A percentile compares a stretch with the other conserved stretches of the same genome.
phyloP scores from a whole-genome alignment of 441 rosid genomes.

The Eutrema salsugineum region DNA sequence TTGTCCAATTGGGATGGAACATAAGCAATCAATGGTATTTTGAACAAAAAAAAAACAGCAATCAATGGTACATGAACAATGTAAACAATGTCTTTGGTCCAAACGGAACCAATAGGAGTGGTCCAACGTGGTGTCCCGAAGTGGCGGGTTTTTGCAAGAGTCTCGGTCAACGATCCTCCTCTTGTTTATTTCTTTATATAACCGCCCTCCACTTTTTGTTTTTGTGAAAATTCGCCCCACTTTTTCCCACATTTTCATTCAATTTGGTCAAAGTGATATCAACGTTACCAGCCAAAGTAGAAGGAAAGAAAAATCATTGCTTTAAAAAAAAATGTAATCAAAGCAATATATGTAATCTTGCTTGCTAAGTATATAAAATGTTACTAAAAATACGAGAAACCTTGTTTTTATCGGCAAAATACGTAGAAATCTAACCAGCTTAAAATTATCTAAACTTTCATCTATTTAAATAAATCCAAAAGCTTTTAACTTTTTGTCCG shows the following conservation, averaged over 20 bases:
- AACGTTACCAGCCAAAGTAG: background rate
- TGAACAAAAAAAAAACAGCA: no score
- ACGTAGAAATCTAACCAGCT: no score
- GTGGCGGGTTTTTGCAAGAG: background rate
- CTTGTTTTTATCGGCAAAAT: no score
- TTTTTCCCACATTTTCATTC: background rate
- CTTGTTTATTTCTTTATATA: background rate
- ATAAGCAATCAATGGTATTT: background rate
- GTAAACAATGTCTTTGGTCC: background rate
- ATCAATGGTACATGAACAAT: no score
- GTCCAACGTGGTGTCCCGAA: constrained; percentile 17
- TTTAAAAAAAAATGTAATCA: no score
- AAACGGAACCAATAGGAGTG: constrained; percentile 3
- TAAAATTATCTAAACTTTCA: background rate
- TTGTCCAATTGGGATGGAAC: background rate
- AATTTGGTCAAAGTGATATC: background rate
- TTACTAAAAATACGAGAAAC: no score
- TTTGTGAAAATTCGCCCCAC: background rate
- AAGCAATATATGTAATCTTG: no score
- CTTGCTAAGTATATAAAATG: no score
- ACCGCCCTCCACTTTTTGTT: background rate
- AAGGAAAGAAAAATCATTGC: background rate
- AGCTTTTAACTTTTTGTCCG: no score
- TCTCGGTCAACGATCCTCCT: constrained; percentile 6
- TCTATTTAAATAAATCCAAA: background rate